These are phyloP conservation scores for Chrysosporium queenslandicum DNA, from an alignment of 2,329 filamentous ascomycete genomes.

Conservation along the genomic window DNA sequence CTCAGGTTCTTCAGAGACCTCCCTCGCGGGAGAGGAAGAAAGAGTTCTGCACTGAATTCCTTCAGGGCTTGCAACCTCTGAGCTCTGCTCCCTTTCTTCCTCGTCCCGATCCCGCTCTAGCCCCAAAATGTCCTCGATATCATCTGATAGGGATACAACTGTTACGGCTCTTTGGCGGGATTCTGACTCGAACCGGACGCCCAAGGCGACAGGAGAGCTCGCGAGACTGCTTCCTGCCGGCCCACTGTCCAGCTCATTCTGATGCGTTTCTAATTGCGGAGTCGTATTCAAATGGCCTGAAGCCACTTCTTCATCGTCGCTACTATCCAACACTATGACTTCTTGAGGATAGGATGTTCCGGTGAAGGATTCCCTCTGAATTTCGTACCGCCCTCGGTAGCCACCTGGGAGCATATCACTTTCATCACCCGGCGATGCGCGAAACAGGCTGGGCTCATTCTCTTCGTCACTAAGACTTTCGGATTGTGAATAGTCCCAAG, in stretches of 20 bases:
- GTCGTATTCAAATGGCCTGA: neutral
- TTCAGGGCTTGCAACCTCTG: no score
- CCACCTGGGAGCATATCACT: neutral
- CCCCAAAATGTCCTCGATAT: neutral
- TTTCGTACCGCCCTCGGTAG: neutral
- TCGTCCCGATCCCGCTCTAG: neutral
- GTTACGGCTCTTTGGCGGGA: neutral
- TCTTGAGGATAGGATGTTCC: constrained; percentile 23
- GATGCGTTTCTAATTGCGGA: neutral
- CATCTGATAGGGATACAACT: neutral
- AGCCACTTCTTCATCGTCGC: constrained; percentile 27
- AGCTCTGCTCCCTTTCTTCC: neutral
- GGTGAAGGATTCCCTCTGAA: neutral
- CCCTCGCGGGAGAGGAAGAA: neutral
- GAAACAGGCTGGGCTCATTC: neutral
- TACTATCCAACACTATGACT: constrained; percentile 36
- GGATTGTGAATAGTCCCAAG: neutral
- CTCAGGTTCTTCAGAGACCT: neutral
- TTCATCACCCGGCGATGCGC: neutral
- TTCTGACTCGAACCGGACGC: neutral
- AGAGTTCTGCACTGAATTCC: no score
- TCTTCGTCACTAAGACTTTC: constrained; percentile 1
- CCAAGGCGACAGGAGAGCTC: neutral
- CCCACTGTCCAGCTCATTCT: neutral
- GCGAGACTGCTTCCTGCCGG: neutral